Base-by-base conservation (phyloP, 441 rosid species). In the Melastoma candidum region DNA sequence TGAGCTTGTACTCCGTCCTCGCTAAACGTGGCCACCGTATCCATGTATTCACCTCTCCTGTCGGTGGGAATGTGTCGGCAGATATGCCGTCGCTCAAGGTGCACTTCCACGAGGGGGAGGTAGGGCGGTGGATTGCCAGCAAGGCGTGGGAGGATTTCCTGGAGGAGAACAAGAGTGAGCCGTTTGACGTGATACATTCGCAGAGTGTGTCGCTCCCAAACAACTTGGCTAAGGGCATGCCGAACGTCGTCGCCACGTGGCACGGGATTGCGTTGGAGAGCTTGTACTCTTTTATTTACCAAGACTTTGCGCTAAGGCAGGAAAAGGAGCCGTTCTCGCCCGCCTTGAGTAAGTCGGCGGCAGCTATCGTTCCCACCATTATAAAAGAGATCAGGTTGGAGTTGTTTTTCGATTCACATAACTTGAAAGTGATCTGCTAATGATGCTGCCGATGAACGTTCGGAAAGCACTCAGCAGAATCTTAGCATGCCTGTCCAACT, bases 181-280 rank as follows among this genome's bases (percentile, higher is more conserved):
- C 63, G 1, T 84, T 87, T 14, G 89, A 87, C 58, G 81, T 70
- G 47, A 84, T 87, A 29, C 94, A 87, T 48, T 74, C 83, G 0
- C 90, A 82, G 80, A 81, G 96, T 58, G 90, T 83, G 59, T 72
- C 94, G 1, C 56, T 85, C 59, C 86, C 90, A 7, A 84, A 81
- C 52, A 81, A 85, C 86, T 74, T 85, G 3, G 71, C 77, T 1
- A 83, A 83, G 59, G 50, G 13, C 69, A 72, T 81, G 22, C 69
- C 75, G 25, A 60, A 71, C 51, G 68, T 82, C 12, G 90, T 81
- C 1, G 90, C 79, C 44, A 84, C 90, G 1, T 85, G 96, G 90
- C 89, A 79, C 14, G 87, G 87, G 9, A 79, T 83, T 27, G 77
- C 87, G 90, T 77, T 75, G 46, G 96, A 85, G 72, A 83, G 76